These are phyloP conservation scores for Sideroxylon spinosum DNA, from an alignment of 179 eudicot species.

Conservation along the genomic window DNA sequence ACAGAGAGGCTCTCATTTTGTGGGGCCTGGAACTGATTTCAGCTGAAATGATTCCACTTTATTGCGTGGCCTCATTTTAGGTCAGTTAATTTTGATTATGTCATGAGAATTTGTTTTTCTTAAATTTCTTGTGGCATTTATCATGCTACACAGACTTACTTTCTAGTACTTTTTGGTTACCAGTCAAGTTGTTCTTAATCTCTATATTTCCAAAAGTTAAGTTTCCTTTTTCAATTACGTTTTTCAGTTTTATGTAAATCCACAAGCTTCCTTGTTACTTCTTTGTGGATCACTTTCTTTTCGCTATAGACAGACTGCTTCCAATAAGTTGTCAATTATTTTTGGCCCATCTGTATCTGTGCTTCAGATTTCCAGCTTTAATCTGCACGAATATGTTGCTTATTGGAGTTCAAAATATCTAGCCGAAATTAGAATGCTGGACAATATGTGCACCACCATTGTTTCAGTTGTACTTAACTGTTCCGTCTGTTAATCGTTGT, in stretches of 20 bases:
- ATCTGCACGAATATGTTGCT: neutral
- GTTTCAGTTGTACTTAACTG: neutral
- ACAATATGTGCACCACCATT: neutral
- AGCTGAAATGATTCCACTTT: slow-evolving; percentile 92
- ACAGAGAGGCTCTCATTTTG: slow-evolving; percentile 85
- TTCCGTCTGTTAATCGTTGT: neutral
- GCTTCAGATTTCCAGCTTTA: slow-evolving; percentile 14
- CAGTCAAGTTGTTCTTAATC: slow-evolving; percentile 26
- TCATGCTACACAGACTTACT: slow-evolving; percentile 48
- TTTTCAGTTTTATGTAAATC: slow-evolving; percentile 11
- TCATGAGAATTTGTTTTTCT: slow-evolving; percentile 34
- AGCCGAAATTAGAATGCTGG: neutral
- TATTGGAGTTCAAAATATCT: neutral
- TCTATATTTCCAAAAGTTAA: slow-evolving; percentile 17
- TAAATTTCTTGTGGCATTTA: slow-evolving; percentile 55
- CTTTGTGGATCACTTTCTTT: slow-evolving; percentile 18
- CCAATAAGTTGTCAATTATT: slow-evolving; percentile 5
- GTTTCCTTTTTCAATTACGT: slow-evolving; percentile 16
- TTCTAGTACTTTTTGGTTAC: slow-evolving; percentile 33
- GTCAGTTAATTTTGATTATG: slow-evolving; percentile 78
- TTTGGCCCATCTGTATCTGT: slow-evolving; percentile 1
- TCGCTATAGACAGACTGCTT: neutral
- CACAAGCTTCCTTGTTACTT: slow-evolving; percentile 12
- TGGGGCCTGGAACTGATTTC: slow-evolving; percentile 98
- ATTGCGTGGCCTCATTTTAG: slow-evolving; percentile 90